Conservation (phyloP, 768 basidiomycete species). For the Panellus pusillus region DNA sequence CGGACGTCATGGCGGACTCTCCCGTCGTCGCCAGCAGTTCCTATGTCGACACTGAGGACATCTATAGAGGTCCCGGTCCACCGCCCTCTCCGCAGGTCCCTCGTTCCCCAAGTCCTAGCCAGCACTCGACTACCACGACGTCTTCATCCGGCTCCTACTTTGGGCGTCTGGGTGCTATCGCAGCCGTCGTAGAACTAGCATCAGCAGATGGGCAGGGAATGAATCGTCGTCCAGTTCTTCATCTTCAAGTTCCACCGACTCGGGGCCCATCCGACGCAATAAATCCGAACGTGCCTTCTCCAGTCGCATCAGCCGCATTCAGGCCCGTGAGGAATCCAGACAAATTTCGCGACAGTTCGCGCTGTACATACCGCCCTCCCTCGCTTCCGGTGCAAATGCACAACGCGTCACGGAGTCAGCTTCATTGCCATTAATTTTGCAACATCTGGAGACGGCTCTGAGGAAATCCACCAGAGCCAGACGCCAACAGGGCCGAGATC, state of each 20-base stretch:
- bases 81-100: conserved; percentile 34
- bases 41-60: conserved; percentile 37
- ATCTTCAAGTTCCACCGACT: conserved; percentile 35
- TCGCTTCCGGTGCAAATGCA: conserved; percentile 17
- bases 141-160: conserved; percentile 40
- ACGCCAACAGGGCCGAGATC: conserved; percentile 28
- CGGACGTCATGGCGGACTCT: too few relatives aligned
- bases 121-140: conserved; percentile 33
- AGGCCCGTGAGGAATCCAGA: conserved; percentile 61
- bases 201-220: conserved; percentile 68
- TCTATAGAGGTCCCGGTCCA: conserved; percentile 55
- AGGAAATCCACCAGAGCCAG: conserved; percentile 39
- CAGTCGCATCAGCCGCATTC: conserved; percentile 57
- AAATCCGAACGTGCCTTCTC: conserved; percentile 61
- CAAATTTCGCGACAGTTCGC: conserved; percentile 63
- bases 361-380: conserved; percentile 57
- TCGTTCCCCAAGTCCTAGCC: conserved; percentile 26
- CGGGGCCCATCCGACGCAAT: conserved; percentile 41
- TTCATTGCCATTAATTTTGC: conserved; percentile 49
- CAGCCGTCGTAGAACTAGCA: conserved; percentile 67
- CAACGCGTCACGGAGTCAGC: conserved; percentile 41
- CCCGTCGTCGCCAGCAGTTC: too few relatives aligned
- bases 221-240: conserved; percentile 33
- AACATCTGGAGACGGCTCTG: conserved; percentile 48
- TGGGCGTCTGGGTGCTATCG: conserved; percentile 50